phyloP scores from a whole-genome alignment of 192 early-diverging fungal genomes.

The Entophlyctis luteolus region DNA sequence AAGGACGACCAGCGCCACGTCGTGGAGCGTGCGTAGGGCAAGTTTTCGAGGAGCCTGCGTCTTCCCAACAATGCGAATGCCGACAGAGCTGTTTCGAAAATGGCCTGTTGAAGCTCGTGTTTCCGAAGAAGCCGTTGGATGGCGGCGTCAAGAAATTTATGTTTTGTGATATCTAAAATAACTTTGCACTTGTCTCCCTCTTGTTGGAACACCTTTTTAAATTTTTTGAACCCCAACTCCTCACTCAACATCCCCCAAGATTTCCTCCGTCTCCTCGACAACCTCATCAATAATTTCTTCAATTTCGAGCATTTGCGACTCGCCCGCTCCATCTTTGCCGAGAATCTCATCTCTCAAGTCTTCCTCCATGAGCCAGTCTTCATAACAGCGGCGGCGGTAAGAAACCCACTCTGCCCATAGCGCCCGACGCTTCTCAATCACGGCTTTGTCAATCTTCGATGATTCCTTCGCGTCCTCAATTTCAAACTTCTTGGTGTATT shows the following conservation, averaged over 20 bases:
- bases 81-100: conserved; percentile 25
- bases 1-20: conserved; percentile 30
- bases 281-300: conserved; percentile 88
- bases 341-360: conserved; percentile 55
- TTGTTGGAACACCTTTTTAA: too few relatives aligned
- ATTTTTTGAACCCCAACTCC: too few relatives aligned
- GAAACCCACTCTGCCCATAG: conserved; percentile 79
- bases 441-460: conserved; percentile 68
- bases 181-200: too few relatives aligned
- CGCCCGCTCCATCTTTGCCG: conserved; percentile 40
- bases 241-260: conserved; percentile 17
- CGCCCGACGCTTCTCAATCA: conserved; percentile 68
- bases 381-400: conserved; percentile 65
- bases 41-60: conserved; percentile 32
- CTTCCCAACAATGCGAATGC: conserved; percentile 38
- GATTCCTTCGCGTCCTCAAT: conserved; percentile 76
- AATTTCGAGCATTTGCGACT: conserved; percentile 66
- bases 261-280: conserved; percentile 67
- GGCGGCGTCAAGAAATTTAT: too few relatives aligned
- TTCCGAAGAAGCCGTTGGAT: too few relatives aligned
- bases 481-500: conserved; percentile 84
- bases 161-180: too few relatives aligned
- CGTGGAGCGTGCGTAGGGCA: conserved; percentile 36
- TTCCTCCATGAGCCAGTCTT: conserved; percentile 54
- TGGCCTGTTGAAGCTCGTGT: too few relatives aligned